Percentiles rank a stretch among this genome's conserved stretches.
These are phyloP conservation scores for Adansonia gregorii DNA, from an alignment of 441 rosid species.

Conservation along the genomic window DNA sequence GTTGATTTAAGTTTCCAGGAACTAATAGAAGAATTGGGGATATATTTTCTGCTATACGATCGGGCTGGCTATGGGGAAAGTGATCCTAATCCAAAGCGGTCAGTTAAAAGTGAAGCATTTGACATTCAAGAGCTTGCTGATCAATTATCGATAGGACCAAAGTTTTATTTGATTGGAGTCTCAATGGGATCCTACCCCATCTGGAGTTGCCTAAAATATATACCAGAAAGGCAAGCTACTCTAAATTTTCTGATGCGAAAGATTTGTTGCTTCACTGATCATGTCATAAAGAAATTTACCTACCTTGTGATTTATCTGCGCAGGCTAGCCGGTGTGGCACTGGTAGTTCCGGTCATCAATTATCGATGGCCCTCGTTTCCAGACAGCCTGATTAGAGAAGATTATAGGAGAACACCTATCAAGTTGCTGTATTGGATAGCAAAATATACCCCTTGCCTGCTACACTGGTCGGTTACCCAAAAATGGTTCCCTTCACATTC, in stretches of 20 bases:
- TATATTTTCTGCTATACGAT: slow-evolving; percentile 56
- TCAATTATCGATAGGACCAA: slow-evolving; percentile 51
- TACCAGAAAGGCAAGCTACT: slow-evolving; percentile 59
- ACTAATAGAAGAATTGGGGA: slow-evolving; percentile 46
- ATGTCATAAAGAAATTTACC: slow-evolving; percentile 6
- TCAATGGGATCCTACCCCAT: slow-evolving; percentile 69
- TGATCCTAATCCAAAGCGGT: slow-evolving; percentile 46
- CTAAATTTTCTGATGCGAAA: background rate
- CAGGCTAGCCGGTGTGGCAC: slow-evolving; percentile 65
- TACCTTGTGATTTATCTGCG: slow-evolving; percentile 10
- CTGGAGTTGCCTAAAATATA: slow-evolving; percentile 64
- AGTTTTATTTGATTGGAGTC: slow-evolving; percentile 56
- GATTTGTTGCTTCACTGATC: background rate
- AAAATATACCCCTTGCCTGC: slow-evolving; percentile 49
- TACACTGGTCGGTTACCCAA: slow-evolving; percentile 63
- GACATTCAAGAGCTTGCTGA: slow-evolving; percentile 66
- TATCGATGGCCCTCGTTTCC: slow-evolving; percentile 67
- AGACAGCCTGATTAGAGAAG: slow-evolving; percentile 43
- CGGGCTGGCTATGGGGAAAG: slow-evolving; percentile 71
- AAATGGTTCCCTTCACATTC: slow-evolving; percentile 49
- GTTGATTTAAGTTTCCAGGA: slow-evolving; percentile 54
- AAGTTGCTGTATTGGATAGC: slow-evolving; percentile 48
- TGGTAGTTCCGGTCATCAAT: slow-evolving; percentile 60
- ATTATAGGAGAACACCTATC: slow-evolving; percentile 45
- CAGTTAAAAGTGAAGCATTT: slow-evolving; percentile 52